phyloP scores from a whole-genome alignment of 2,329 filamentous ascomycete genomes.

The Aspergillus piperis region DNA sequence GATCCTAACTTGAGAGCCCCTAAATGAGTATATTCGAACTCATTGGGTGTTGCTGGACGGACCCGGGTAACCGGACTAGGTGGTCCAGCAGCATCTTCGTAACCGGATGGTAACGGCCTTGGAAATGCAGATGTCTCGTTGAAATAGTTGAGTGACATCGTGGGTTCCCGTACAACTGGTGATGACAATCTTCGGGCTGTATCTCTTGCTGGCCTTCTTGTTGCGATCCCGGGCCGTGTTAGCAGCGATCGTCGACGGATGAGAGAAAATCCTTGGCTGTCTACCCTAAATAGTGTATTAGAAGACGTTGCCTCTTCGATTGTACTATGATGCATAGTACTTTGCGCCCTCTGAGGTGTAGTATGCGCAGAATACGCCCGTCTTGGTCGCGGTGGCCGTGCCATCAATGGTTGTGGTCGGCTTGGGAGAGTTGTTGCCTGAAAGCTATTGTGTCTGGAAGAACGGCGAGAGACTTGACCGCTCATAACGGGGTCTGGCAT shows the following conservation, averaged over 20 bases:
- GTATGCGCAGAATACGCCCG: constrained; percentile 35
- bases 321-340: constrained; percentile 25
- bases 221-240: constrained; percentile 38
- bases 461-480: constrained; percentile 21
- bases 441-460: constrained; percentile 23
- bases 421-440: constrained; percentile 23
- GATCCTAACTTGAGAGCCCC: constrained; percentile 43
- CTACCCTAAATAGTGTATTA: constrained; percentile 37
- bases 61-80: constrained; percentile 12
- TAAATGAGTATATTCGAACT: constrained; percentile 42
- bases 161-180: constrained; percentile 27
- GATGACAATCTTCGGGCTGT: constrained; percentile 25
- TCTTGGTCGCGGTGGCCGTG: constrained; percentile 26
- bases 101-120: constrained; percentile 21
- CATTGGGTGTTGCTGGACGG: constrained; percentile 32
- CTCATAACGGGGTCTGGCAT: constrained; percentile 17
- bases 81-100: constrained; percentile 16
- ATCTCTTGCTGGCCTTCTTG: constrained; percentile 33
- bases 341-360: constrained; percentile 26
- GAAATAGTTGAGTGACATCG: constrained; percentile 14
- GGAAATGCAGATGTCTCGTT: constrained; percentile 11
- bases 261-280: constrained; percentile 36
- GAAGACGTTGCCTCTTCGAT: constrained; percentile 33
- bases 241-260: constrained; percentile 42
- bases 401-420: constrained; percentile 17